These are phyloP conservation scores for Candida tammaniensis DNA, from an alignment of 805 yeast species.

Conservation along the genomic window DNA sequence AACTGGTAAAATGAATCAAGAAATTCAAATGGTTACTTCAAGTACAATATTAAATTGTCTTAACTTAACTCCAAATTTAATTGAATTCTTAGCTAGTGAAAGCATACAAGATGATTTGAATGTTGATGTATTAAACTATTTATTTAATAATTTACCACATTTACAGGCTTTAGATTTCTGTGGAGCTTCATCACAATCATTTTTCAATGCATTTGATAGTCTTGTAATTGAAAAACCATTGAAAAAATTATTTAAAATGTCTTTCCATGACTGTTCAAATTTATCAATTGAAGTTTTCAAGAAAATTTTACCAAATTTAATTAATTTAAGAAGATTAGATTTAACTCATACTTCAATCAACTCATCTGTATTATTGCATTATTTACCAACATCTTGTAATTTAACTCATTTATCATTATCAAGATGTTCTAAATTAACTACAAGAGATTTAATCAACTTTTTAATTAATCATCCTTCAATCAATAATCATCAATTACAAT, in stretches of 20 bases:
- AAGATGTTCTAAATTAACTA: conserved; percentile 58
- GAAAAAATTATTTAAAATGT: conserved; percentile 43
- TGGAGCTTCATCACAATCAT: conserved; percentile 71
- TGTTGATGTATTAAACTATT: conserved; percentile 47
- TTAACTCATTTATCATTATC: conserved; percentile 73
- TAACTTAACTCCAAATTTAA: conserved; percentile 58
- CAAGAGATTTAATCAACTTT: conserved; percentile 68
- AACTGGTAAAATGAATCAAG: conserved; percentile 85
- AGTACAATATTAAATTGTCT: conserved; percentile 66
- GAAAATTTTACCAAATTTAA: conserved; percentile 55
- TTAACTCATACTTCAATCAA: conserved; percentile 78
- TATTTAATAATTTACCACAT: conserved; percentile 53
- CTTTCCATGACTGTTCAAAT: conserved; percentile 87
- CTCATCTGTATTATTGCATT: conserved; percentile 51
- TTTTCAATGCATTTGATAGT: conserved; percentile 56
- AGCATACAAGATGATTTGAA: conserved; percentile 82
- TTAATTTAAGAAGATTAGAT: conserved; percentile 64
- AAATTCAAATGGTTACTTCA: conserved; percentile 85
- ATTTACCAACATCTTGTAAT: conserved; percentile 53
- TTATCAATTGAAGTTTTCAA: conserved; percentile 56
- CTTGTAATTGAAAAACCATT: conserved; percentile 28
- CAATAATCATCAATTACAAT: conserved; percentile 45
- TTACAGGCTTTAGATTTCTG: conserved; percentile 81
- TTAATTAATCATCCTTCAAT: conserved; percentile 70
- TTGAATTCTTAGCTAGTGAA: conserved; percentile 81